A percentile compares a stretch with the other conserved stretches of the same genome.
Conservation (phyloP, 345 rosid species). For the Chamaenerion angustifolium region DNA sequence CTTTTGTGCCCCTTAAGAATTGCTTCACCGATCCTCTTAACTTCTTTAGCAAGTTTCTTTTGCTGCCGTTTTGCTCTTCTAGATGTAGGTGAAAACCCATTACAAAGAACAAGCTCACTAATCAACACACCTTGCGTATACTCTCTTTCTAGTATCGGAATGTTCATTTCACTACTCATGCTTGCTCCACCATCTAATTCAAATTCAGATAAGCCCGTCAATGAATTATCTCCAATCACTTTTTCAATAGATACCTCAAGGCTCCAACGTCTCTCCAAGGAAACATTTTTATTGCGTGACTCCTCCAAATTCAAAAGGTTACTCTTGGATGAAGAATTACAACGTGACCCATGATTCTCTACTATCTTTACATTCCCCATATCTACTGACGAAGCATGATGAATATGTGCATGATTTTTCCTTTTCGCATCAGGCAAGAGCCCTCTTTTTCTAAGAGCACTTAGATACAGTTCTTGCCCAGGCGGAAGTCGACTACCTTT, state of each 20-base stretch:
- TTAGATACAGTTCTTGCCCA: constrained; percentile 58
- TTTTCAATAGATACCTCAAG: constrained; percentile 95
- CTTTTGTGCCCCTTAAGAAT: constrained; percentile 94
- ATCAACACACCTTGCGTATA: constrained; percentile 97
- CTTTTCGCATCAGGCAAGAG: constrained; percentile 69
- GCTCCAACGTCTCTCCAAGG: constrained; percentile 93
- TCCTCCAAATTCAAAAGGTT: constrained; percentile 67
- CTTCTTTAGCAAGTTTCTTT: constrained; percentile 57
- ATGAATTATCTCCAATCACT: constrained; percentile 72
- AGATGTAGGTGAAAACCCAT: constrained; percentile 50
- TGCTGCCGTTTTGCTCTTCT: constrained; percentile 67
- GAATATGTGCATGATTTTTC: constrained; percentile 43
- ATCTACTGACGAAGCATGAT: constrained; percentile 56
- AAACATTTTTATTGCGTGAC: constrained; percentile 52
- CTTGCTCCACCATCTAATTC: constrained; percentile 26
- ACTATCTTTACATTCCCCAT: constrained; percentile 46
- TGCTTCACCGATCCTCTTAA: constrained; percentile 85
- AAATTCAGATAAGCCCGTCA: constrained; percentile 28
- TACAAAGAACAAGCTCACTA: constrained; percentile 67
- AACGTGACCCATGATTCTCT: constrained; percentile 22
- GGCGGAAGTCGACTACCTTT: constrained; percentile 60
- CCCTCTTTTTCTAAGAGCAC: constrained; percentile 77
- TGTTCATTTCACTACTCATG: constrained; percentile 17
- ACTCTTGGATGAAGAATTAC: constrained; percentile 38
- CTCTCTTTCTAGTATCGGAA: constrained; percentile 78